Base-by-base conservation (phyloP, 1,139 yeast species). In the Candida sp. region DNA sequence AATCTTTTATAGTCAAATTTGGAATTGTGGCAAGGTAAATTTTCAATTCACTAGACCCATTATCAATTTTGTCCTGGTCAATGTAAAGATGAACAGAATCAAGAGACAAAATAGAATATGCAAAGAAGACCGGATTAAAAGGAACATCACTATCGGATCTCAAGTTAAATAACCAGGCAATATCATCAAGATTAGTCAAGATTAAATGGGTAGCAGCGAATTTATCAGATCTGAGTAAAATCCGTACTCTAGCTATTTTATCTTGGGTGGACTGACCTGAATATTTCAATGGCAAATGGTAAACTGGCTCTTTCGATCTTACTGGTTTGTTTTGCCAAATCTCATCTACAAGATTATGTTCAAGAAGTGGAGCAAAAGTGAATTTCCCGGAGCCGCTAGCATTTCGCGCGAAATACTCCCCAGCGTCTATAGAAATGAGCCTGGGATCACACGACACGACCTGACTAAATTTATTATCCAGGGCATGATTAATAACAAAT, bases 81-180 rank as follows among this genome's bases (percentile, higher is more conserved):
- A 77, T 56, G 49, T 74, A 79, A 11, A 79, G 55, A 2, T 49
- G 47, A 1, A 75, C 64, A 1, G 50, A 38, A 5, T 63, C 54
- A 9, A 49, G 39, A 1, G 72, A 60, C 11, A 79, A 57, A 2
- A 77, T 60, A 1, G 68, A 57, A 51, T 77, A 79, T 5, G 76
- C 58, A 52, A 75, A 79, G 49, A 79, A 79, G 0, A 76, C 77
- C 0, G 84, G 82, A 43, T 71, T 66, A 51, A 63, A 79, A 1
- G 75, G 74, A 33, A 73, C 64, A 44, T 74, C 77, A 15, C 62
- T 54, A 43, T 73, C 77, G 19, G 73, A 60, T 41, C 84, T 62
- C 41, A 78, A 57, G 48, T 79, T 79, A 42, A 79, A 66, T 36
- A 79, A 56, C 83, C 83, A 79, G 1, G 82, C 82, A 42, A 78